These are phyloP conservation scores for Lentinula guzmanii DNA, from an alignment of 768 basidiomycete species.

Conservation along the genomic window DNA sequence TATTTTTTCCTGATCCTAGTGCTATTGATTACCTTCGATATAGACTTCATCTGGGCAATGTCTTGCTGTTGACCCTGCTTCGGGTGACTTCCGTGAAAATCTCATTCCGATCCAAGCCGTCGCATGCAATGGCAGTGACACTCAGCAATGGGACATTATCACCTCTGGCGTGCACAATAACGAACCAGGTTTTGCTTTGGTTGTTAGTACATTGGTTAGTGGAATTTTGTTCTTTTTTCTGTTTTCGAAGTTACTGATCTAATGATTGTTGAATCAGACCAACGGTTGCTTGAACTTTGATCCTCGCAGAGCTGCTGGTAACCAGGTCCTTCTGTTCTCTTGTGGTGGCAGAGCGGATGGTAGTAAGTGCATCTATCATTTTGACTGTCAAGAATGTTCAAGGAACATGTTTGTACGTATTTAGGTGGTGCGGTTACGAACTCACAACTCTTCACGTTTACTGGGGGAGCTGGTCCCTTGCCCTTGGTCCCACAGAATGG, in stretches of 20 bases:
- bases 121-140: conserved; percentile 14
- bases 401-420: background rate
- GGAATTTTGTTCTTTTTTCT: background rate
- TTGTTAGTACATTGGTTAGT: conserved; percentile 17
- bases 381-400: background rate
- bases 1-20: background rate
- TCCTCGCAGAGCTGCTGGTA: conserved; percentile 12
- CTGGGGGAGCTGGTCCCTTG: conserved; percentile 11
- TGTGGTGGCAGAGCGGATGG: conserved; percentile 21
- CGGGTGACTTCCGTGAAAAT: conserved; percentile 19
- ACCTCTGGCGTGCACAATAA: conserved; percentile 16
- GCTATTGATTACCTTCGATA: background rate
- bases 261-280: conserved; percentile 8
- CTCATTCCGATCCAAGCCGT: conserved; percentile 13
- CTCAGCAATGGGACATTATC: conserved; percentile 18
- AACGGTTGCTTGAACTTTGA: conserved; percentile 19
- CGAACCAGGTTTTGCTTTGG: conserved; percentile 13
- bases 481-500: conserved; percentile 14
- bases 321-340: conserved; percentile 18
- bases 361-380: conserved; percentile 8
- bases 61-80: conserved; percentile 15
- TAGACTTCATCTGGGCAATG: conserved; percentile 19
- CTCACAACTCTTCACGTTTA: conserved; percentile 19
- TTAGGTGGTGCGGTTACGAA: conserved; percentile 1
- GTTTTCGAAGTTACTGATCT: background rate